Evolutionary conservation across 2,329 filamentous ascomycete species (phyloP), one percentile per base, ranked within the genome.

Genomic region (Mycosphaerella sp.): DNA sequence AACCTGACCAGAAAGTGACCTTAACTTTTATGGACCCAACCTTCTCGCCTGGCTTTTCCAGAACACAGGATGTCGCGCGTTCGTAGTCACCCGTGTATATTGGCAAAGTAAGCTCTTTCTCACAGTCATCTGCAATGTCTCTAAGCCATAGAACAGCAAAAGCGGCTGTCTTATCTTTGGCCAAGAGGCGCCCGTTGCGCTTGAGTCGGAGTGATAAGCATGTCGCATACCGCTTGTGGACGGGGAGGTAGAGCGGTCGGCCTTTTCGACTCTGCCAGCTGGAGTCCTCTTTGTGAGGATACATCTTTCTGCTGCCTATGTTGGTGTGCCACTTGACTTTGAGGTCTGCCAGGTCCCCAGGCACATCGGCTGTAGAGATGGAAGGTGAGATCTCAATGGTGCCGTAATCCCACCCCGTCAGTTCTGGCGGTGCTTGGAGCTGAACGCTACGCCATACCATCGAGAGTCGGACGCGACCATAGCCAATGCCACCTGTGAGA

Each of bases 381-480:
- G 71, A 63, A 0, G 78, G 74, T n/a, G 78, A 73, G 37, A 87
- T 70, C 55, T 86, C 80, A 0, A 88, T 62, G 0, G 85, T 88
- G 4, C 85, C 86, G 50, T 82, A 84, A 18, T 86, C 81, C 84
- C 85, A 88, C 1, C 86, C 86, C 0, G 80, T 69, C 28, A 84
- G 66, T 44, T 79, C 74, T 5, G 67, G 71, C 1, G 82, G 81
- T 1, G 82, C 69, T 59, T 84, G 76, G 1, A 86, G 67, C 52
- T 84, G 76, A 2, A 88, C 75, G 50, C 82, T 85, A 40, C 86
- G 78, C 76, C 86, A 89, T 2, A 89, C 81, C 72, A 89, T 75
- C 13, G 84, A 87, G 50, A 89, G 75, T 9, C 85, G 75, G 35
- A 79, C 76, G 37, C 83, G 77, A 1, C 86, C 86, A 58, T 81